Conservation (phyloP, 257 asterid genomes). For the Cinchona pubescens region DNA sequence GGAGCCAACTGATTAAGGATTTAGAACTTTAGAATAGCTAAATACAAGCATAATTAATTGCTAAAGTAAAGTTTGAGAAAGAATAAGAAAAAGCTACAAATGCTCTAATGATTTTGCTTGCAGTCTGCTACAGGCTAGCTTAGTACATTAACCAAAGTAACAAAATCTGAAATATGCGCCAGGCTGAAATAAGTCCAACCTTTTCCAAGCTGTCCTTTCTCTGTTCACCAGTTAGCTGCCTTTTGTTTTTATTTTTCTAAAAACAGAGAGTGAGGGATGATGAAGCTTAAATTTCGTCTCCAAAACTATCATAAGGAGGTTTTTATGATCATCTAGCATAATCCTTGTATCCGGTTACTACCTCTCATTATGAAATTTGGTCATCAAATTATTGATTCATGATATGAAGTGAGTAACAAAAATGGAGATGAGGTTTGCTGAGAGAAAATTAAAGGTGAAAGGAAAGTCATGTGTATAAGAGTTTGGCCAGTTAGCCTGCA, state of each 20-base stretch:
- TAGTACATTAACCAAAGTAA: background rate
- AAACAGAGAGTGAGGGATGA: too few relatives aligned
- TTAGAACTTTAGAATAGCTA: background rate
- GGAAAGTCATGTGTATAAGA: background rate
- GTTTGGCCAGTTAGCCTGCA: background rate
- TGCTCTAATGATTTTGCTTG: slow-evolving; percentile 2
- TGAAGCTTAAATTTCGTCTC: background rate
- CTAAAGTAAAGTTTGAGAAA: background rate
- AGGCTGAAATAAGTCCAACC: background rate
- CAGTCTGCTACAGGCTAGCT: background rate
- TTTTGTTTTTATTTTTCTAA: background rate
- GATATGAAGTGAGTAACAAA: background rate
- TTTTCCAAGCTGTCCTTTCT: background rate
- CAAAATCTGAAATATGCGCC: background rate
- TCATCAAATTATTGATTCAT: background rate
- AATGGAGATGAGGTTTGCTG: background rate
- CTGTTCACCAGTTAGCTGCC: background rate
- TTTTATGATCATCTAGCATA: background rate
- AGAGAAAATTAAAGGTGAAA: background rate
- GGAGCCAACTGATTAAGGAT: slow-evolving; percentile 13
- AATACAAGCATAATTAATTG: background rate
- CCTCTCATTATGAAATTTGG: background rate
- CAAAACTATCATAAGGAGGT: background rate
- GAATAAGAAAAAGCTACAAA: slow-evolving; percentile 14
- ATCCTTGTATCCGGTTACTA: background rate